Conservation (phyloP, 495 filamentous ascomycete species). For the Daldinia grandis region DNA sequence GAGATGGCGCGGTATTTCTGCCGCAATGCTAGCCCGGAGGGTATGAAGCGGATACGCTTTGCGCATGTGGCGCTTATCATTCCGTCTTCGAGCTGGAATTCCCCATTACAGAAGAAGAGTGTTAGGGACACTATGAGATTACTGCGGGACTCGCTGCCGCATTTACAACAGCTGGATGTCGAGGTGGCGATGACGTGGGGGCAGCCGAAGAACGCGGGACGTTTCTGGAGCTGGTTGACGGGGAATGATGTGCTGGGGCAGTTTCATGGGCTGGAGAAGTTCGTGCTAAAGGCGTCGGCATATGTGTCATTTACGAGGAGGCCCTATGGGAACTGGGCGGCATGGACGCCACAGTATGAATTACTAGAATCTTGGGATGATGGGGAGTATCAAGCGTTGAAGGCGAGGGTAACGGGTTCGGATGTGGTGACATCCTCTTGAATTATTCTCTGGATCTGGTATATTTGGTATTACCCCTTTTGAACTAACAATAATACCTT, state of each 20-base stretch:
- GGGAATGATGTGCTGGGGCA: constrained; percentile 28
- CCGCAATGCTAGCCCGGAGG: constrained; percentile 34
- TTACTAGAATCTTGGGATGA: constrained; percentile 25
- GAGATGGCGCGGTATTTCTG: constrained; percentile 33
- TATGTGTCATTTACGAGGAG: constrained; percentile 8
- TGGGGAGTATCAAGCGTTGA: constrained; percentile 28
- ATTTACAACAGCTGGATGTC: constrained; percentile 31
- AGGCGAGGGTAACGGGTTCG: constrained; percentile 6
- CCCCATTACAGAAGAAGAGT: constrained; percentile 3
- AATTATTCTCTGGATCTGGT: background rate
- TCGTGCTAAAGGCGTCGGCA: constrained; percentile 32
- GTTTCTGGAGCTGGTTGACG: constrained; percentile 33
- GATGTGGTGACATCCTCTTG: background rate
- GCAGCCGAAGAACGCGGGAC: constrained; percentile 27
- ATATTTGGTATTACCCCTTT: background rate
- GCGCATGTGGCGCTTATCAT: constrained; percentile 30
- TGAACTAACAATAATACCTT: background rate
- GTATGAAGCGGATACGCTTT: constrained; percentile 24
- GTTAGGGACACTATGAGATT: constrained; percentile 11
- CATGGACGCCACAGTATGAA: constrained; percentile 13
- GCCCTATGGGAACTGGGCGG: background rate
- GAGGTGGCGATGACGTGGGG: constrained; percentile 31
- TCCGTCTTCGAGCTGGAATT: constrained; percentile 10
- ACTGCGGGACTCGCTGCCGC: constrained; percentile 8
- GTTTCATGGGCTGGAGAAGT: constrained; percentile 23